These are phyloP conservation scores for Nigrograna mackinnonii DNA, from an alignment of 2,329 filamentous ascomycete genomes.

Conservation along the genomic window DNA sequence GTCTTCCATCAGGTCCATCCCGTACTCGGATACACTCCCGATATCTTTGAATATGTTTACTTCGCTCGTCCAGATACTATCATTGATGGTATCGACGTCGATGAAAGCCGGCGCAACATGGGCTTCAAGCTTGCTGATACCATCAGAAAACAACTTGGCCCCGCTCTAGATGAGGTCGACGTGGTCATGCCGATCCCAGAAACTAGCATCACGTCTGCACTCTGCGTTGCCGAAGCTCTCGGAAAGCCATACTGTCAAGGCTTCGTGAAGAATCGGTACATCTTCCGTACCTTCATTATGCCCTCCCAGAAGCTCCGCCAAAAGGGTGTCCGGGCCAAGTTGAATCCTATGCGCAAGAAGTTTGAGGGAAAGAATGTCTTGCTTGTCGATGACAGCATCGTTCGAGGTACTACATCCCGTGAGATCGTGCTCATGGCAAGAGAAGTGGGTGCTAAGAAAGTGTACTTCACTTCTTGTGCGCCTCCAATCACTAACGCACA, in stretches of 20 bases:
- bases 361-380: constrained; percentile 81
- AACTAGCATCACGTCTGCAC: constrained; percentile 80
- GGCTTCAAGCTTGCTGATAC: constrained; percentile 77
- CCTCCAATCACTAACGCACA: constrained; percentile 85
- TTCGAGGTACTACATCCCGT: constrained; percentile 79
- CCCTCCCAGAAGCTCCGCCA: constrained; percentile 79
- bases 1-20: constrained; percentile 75
- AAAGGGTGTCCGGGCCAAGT: constrained; percentile 86
- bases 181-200: constrained; percentile 83
- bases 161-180: constrained; percentile 75
- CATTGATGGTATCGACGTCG: constrained; percentile 87
- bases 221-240: constrained; percentile 73
- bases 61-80: constrained; percentile 80
- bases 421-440: constrained; percentile 84
- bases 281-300: constrained; percentile 88
- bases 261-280: constrained; percentile 88
- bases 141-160: constrained; percentile 68
- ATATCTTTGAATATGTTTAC: constrained; percentile 89
- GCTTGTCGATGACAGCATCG: constrained; percentile 88
- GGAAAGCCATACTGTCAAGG: constrained; percentile 78
- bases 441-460: constrained; percentile 79
- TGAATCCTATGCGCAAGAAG: constrained; percentile 83
- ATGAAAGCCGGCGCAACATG: constrained; percentile 85
- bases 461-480: constrained; percentile 81
- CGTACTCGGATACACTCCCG: constrained; percentile 73